Base-by-base conservation (phyloP, 2,329 filamentous ascomycete genomes). In the Chaetothyriales sp. region DNA sequence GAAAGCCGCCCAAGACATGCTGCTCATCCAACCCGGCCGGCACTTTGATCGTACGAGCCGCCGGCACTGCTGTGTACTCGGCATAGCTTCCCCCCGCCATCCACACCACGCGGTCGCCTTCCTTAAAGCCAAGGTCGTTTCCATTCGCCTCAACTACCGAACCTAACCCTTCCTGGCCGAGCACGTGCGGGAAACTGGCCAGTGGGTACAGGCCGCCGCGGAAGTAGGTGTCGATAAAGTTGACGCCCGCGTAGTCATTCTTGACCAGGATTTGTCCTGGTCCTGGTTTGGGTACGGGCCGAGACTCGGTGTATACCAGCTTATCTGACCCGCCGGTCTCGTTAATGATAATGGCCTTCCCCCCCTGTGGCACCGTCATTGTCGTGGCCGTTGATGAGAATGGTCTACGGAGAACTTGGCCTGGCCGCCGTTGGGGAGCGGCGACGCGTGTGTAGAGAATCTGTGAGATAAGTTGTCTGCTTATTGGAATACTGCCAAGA, bases 191-290 rank as follows among this genome's bases (percentile, higher is more conserved):
- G 61, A 85, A 80, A 0, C 84, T 76, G 1, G 81, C 72, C 15
- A 54, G 49, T 9, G 75, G 71, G 73, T 95, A 95, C 48, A 94
- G 78, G 9, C 89, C 89, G 10, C 77, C 81, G 65, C 89, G 87
- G 77, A 89, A 94, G 70, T 95, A 94, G 43, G 78, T 94, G 69
- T 95, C 89, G 63, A 95, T 94, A 70, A 78, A 95, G 70, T 95
- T 95, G 55, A 95, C 73, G 54, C 89, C 89, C 47, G 84, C 75
- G 65, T 78, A 85, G 57, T 83, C 79, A 68, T 94, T 94, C 69
- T 83, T 85, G 53, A 95, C 78, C 3, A 95, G 77, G 19, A 95
- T 69, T 59, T 94, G 76, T 53, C 81, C 82, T n/a, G 82, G 78
- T 37, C 78, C 72, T 1, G 77, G 78, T 48, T 74, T 70, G 0